phyloP scores from a whole-genome alignment of 2,329 filamentous ascomycete species.

The Zymoseptoria brevis region DNA sequence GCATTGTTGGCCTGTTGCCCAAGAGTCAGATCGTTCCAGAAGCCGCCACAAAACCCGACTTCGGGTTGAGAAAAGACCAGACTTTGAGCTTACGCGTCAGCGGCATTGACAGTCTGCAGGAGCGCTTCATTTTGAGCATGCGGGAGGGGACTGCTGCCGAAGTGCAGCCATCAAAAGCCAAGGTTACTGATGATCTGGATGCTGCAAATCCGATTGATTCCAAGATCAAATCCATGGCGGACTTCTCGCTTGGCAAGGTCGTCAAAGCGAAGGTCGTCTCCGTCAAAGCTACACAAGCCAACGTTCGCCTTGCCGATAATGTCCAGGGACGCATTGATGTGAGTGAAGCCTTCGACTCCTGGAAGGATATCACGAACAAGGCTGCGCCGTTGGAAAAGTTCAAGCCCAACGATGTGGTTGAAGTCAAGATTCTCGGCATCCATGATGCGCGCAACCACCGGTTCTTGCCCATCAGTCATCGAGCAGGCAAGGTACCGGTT shows the following conservation, averaged over 20 bases:
- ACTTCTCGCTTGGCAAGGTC: conserved; percentile 64
- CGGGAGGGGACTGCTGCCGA: conserved; percentile 38
- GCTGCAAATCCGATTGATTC: conserved; percentile 57
- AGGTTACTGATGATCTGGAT: conserved; percentile 18
- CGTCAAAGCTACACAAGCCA: conserved; percentile 84
- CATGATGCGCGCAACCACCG: conserved; percentile 86
- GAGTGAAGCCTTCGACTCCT: conserved; percentile 80
- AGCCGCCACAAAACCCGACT: conserved; percentile 58
- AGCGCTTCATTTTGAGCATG: conserved; percentile 61
- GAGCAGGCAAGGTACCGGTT: conserved; percentile 66
- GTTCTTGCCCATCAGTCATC: conserved; percentile 85
- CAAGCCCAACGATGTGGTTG: conserved; percentile 59
- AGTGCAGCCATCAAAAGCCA: conserved; percentile 15
- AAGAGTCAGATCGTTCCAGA: conserved; percentile 70
- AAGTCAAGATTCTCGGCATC: conserved; percentile 72
- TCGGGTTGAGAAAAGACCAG: conserved; percentile 71
- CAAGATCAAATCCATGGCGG: conserved; percentile 55
- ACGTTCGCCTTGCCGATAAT: conserved; percentile 79
- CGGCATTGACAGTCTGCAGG: conserved; percentile 61
- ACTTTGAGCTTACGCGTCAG: conserved; percentile 65
- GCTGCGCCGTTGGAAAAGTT: conserved; percentile 75
- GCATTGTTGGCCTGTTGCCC: conserved; percentile 68
- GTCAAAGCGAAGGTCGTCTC: conserved; percentile 73
- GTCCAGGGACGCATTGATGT: conserved; percentile 89
- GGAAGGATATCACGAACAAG: conserved; percentile 75